phyloP scores from a whole-genome alignment of 1,139 yeast genomes.

The Suzukiozyma palmioleophila region DNA sequence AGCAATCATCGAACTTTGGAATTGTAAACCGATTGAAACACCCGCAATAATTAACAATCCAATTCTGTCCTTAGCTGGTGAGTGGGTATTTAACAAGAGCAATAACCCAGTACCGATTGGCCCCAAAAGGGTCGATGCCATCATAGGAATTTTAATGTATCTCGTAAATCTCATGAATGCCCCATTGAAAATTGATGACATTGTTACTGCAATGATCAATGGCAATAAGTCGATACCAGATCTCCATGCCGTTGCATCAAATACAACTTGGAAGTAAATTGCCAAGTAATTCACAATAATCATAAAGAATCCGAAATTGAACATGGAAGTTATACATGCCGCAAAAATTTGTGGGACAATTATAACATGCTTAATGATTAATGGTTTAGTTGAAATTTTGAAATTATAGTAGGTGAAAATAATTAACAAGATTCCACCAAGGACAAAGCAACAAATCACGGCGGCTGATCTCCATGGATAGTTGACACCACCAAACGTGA shows the following conservation, averaged over 20 bases:
- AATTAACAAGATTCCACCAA: constrained; percentile 47
- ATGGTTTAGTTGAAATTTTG: constrained; percentile 37
- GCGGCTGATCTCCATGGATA: constrained; percentile 47
- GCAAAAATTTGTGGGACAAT: constrained; percentile 30
- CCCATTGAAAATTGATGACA: constrained; percentile 46
- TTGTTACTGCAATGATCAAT: constrained; percentile 46
- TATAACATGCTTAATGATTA: constrained; percentile 42
- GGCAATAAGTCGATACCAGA: constrained; percentile 61
- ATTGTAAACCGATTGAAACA: constrained; percentile 47
- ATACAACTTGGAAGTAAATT: constrained; percentile 53
- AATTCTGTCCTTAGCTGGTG: constrained; percentile 36
- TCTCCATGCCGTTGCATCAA: constrained; percentile 44
- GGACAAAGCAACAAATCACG: constrained; percentile 48
- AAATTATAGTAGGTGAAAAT: constrained; percentile 49
- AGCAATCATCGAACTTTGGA: constrained; percentile 50
- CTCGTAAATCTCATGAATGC: constrained; percentile 42
- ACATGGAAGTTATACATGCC: constrained; percentile 33
- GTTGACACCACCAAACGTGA: constrained; percentile 34
- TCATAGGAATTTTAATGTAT: constrained; percentile 42
- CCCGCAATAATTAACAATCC: constrained; percentile 56
- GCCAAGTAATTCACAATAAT: constrained; percentile 41
- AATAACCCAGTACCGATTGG: constrained; percentile 53
- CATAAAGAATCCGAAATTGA: constrained; percentile 44
- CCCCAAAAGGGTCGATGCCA: constrained; percentile 40
- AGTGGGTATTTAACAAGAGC: constrained; percentile 32